phyloP scores from a whole-genome alignment of 345 rosid species.

The Dipteronia dyeriana region DNA sequence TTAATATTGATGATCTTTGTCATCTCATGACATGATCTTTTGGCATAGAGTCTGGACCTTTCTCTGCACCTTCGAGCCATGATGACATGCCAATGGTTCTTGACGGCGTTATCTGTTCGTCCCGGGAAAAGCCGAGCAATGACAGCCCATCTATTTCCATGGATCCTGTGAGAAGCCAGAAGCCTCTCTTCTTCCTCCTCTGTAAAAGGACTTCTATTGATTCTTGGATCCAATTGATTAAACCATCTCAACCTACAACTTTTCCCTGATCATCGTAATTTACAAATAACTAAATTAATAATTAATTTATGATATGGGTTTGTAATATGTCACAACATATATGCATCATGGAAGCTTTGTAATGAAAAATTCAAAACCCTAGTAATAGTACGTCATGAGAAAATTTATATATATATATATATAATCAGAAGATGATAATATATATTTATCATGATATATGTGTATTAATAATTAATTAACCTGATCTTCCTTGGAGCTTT shows the following conservation, averaged over 20 bases:
- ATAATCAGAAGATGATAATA: no score
- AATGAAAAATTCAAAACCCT: not conserved
- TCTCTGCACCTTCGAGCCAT: conserved; percentile 80
- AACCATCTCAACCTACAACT: conserved; percentile 98
- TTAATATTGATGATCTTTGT: no score
- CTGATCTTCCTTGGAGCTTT: conserved; percentile 76
- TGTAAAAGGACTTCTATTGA: conserved; percentile 81
- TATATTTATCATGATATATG: not conserved
- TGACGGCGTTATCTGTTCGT: conserved; percentile 92
- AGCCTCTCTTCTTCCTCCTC: conserved; percentile 94
- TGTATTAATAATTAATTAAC: conserved; percentile 16
- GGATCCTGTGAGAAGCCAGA: conserved; percentile 71
- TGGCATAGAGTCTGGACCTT: conserved; percentile 41
- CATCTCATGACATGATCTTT: no score
- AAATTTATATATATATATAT: no score
- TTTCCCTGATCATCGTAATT: conserved; percentile 50
- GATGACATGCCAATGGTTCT: conserved; percentile 97
- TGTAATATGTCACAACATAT: not conserved
- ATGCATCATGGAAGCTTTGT: not conserved
- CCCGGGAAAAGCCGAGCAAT: conserved; percentile 87
- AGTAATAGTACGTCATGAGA: not conserved
- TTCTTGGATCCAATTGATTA: conserved; percentile 90
- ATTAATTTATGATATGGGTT: no score
- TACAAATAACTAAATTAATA: not conserved
- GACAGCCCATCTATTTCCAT: conserved; percentile 90